Evolutionary conservation across 2,329 filamentous ascomycete genomes (phyloP).

Genomic region (Lachnellula suecica): DNA sequence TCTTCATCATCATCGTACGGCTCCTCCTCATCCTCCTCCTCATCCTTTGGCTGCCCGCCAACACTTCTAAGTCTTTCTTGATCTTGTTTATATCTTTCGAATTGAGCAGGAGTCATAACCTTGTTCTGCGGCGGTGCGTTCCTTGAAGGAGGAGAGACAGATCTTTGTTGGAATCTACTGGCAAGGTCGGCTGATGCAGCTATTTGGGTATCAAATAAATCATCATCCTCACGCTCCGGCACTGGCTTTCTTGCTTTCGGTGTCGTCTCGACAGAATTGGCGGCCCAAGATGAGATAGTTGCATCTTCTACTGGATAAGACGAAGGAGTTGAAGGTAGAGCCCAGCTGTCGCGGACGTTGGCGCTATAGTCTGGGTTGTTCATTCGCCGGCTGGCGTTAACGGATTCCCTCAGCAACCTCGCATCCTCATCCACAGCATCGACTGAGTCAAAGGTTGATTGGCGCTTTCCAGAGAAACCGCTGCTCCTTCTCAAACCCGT

Average conservation of each 20-base stretch:
- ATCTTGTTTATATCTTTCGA: constrained; percentile 77
- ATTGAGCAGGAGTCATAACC: constrained; percentile 87
- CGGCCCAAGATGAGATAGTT: constrained; percentile 17
- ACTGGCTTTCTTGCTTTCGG: constrained; percentile 23
- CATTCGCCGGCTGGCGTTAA: constrained; percentile 28
- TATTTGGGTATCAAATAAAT: constrained; percentile 30
- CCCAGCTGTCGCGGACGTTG: constrained; percentile 29
- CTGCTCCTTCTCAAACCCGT: constrained; percentile 31
- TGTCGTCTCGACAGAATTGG: constrained; percentile 23
- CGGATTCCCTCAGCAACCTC: constrained; percentile 30
- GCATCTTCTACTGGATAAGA: constrained; percentile 21
- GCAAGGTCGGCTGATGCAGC: constrained; percentile 28
- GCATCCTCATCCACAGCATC: constrained; percentile 34
- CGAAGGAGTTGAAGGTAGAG: constrained; percentile 18
- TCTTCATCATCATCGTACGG: constrained; percentile 76
- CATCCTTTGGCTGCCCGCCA: constrained; percentile 43
- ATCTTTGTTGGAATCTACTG: constrained; percentile 26
- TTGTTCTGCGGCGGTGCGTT: constrained; percentile 57
- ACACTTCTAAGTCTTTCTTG: constrained; percentile 59
- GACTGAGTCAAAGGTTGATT: constrained; percentile 27
- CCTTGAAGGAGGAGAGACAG: constrained; percentile 11
- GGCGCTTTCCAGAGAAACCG: constrained; percentile 24
- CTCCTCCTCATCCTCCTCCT: constrained; percentile 61
- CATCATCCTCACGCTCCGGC: constrained; percentile 24
- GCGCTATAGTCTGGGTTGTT: constrained; percentile 21